These are phyloP conservation scores for Talaromyces sp. DNA, from an alignment of 2,329 filamentous ascomycete species.

Conservation along the genomic window DNA sequence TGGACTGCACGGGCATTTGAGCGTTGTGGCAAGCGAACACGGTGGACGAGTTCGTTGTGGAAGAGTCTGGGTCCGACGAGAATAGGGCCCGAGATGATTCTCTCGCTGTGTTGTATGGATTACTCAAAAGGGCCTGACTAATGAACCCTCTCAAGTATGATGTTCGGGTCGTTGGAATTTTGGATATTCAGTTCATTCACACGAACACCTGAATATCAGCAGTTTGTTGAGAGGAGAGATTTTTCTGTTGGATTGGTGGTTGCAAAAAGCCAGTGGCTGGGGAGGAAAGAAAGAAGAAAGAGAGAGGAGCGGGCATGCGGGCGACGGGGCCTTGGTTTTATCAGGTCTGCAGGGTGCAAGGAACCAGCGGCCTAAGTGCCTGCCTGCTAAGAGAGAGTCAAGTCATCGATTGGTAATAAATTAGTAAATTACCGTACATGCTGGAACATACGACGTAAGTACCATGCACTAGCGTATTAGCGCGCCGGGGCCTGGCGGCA, in stretches of 20 bases:
- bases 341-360: conserved; percentile 13
- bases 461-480: conserved; percentile 11
- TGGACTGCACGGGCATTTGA: conserved; percentile 47
- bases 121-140: not conserved
- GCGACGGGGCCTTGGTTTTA: conserved; percentile 15
- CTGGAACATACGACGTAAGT: not conserved
- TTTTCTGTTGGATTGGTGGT: not conserved
- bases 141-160: not conserved
- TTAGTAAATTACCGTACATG: conserved; percentile 12
- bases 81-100: conserved; percentile 9
- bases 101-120: not conserved
- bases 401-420: conserved; percentile 11
- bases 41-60: conserved; percentile 17
- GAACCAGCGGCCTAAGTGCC: conserved; percentile 9
- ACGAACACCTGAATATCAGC: conserved; percentile 6
- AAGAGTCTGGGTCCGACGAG: conserved; percentile 16
- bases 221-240: not conserved
- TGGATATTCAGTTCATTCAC: conserved; percentile 6
- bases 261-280: conserved; percentile 20
- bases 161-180: not conserved
- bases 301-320: not conserved
- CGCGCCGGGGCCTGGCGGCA: conserved; percentile 3
- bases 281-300: conserved; percentile 13
- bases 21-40: conserved; percentile 30
- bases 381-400: not conserved